Base-by-base conservation (phyloP, 805 yeast species). In the Schwanniomyces sp. region DNA sequence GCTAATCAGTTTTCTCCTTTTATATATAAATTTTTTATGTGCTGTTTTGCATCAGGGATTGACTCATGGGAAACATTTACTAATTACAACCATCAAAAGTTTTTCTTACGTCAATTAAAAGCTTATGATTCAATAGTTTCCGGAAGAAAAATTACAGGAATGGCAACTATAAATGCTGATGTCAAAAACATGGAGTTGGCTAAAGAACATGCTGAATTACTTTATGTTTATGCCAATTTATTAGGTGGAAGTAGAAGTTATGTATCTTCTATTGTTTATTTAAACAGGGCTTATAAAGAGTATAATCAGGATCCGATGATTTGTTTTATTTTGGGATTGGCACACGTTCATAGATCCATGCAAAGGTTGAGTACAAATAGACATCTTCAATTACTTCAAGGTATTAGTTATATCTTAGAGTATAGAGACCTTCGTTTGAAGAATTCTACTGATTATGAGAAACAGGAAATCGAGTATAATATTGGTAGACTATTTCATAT, bases 331-430 rank as follows among this genome's bases (percentile, higher is more conserved):
- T 72, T 88, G 40, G 97, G 94, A 0, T 64, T 94, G 36, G 83
- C 91, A 0, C 91, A 91, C 66, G 71, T 91, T 21, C 97, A 92
- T 57, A 77, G 98, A 38, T 87, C 97, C 0, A 85, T 91, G 84
- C 98, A 94, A 66, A 76, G 99, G 52, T 82, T 88, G 49, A 85
- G 96, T 4, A 76, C 84, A 6, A 88, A 90, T 63, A 80, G 97
- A 47, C 97, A 92, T 59, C 75, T 87, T 48, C 97, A 91, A 60
- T 74, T 94, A 18, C 69, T 94, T 1, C 97, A 94, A 59, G 97
- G 97, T 0, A 68, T 94, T 41, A 82, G 91, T 47, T 91, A 80
- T 57, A 62, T 94, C 50, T 66, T 80, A 59, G 94, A 89, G 54
- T 94, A 94, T 57, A 74, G 75, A 36, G 81, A 80, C 14, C 60